Evolutionary conservation across 305 asterid species (phyloP).

Genomic region (Salvia sclarea): DNA sequence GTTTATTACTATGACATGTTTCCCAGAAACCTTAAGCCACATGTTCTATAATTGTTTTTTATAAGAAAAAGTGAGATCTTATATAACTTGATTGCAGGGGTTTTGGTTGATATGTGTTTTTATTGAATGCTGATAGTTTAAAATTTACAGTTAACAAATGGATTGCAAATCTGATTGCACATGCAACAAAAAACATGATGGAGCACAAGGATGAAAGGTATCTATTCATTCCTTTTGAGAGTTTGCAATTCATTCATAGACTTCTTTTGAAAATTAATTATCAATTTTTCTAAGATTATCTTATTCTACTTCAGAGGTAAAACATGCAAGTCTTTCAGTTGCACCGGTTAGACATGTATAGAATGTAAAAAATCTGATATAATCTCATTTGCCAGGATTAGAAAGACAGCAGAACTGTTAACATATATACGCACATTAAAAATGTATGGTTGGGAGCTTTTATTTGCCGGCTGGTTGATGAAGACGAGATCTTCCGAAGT

Average conservation of each 20-base stretch:
- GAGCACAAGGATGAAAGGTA: slow-evolving; percentile 98
- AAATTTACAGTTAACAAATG: slow-evolving; percentile 79
- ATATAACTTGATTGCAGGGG: neutral
- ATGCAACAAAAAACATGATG: slow-evolving; percentile 89
- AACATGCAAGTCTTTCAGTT: neutral
- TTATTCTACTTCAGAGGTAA: too few species aligned
- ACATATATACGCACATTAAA: slow-evolving; percentile 84
- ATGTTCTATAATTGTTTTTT: neutral
- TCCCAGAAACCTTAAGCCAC: neutral
- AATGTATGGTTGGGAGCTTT: slow-evolving; percentile 95
- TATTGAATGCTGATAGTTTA: slow-evolving; percentile 22
- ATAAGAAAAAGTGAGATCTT: neutral
- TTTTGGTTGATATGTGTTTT: slow-evolving; percentile 5
- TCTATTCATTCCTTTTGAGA: slow-evolving; percentile 19
- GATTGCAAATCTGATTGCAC: slow-evolving; percentile 89
- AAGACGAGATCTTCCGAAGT: slow-evolving; percentile 90
- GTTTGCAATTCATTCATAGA: slow-evolving; percentile 1
- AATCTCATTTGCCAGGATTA: slow-evolving; percentile 58
- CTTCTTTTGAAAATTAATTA: neutral
- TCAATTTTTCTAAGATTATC: slow-evolving; percentile 7
- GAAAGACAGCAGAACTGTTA: slow-evolving; percentile 80
- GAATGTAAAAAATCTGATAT: slow-evolving; percentile 23
- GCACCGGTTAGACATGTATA: neutral
- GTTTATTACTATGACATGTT: neutral
- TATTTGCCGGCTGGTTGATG: slow-evolving; percentile 77